Evolutionary conservation across 345 rosid genomes (phyloP).

Genomic region (Populus nigra): DNA sequence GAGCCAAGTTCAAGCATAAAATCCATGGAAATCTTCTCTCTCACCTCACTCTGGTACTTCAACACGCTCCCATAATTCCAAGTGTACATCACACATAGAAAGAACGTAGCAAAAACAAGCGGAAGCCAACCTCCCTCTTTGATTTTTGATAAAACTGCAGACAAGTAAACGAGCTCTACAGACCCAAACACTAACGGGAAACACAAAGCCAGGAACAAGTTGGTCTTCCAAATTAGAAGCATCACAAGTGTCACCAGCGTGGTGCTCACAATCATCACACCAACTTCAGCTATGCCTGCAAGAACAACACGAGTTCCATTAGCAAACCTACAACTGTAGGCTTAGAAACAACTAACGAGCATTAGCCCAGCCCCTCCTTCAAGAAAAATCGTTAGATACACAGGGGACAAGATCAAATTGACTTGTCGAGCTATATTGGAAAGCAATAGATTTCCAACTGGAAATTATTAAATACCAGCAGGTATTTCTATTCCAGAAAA

Average conservation of each 20-base stretch:
- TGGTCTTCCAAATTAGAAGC: constrained; percentile 95
- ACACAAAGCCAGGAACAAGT: constrained; percentile 67
- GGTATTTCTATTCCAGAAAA: not conserved
- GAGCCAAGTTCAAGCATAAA: constrained; percentile 83
- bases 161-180: constrained; percentile 70
- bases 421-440: not conserved
- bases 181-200: constrained; percentile 84
- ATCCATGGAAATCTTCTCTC: constrained; percentile 86
- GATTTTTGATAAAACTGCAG: constrained; percentile 75
- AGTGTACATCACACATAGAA: constrained; percentile 76
- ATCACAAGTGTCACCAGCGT: constrained; percentile 82
- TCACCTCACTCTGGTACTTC: constrained; percentile 88
- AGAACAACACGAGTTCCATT: constrained; percentile 12
- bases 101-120: constrained; percentile 65
- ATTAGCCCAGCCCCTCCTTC: not conserved
- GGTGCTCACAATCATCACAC: constrained; percentile 92
- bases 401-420: not conserved
- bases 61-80: constrained; percentile 96
- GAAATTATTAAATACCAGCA: not conserved
- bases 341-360: not conserved
- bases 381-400: not conserved
- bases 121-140: constrained; percentile 95
- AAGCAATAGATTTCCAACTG: not conserved
- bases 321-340: constrained; percentile 3
- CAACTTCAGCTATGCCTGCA: constrained; percentile 96